A percentile compares a stretch with the other conserved stretches of the same genome.
phyloP scores from a whole-genome alignment of 352 stramenopile species.

The Phytophthora macrochlamydospora region DNA sequence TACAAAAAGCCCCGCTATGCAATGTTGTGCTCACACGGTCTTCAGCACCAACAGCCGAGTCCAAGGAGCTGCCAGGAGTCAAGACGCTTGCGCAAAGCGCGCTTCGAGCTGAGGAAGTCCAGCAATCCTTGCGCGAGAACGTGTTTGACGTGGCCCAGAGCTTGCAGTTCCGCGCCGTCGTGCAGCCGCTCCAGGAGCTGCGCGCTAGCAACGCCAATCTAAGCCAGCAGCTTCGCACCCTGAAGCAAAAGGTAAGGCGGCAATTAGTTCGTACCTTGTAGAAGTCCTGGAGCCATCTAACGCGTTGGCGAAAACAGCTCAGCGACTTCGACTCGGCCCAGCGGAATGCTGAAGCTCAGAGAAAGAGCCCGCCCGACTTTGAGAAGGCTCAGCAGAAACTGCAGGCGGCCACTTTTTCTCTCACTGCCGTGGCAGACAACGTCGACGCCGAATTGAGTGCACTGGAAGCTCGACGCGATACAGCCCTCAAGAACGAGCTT shows the following conservation, averaged over 20 bases:
- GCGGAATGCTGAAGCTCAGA: conserved; percentile 64
- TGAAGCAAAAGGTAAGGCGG: conserved; percentile 51
- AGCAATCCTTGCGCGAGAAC: conserved; percentile 58
- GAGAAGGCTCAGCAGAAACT: conserved; percentile 71
- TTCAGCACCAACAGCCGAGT: conserved; percentile 8
- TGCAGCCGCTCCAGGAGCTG: conserved; percentile 51
- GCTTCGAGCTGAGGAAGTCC: conserved; percentile 61
- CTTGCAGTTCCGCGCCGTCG: conserved; percentile 48
- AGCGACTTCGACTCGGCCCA: conserved; percentile 79
- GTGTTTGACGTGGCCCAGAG: conserved; percentile 50
- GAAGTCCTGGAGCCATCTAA: not conserved
- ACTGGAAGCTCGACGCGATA: conserved; percentile 60
- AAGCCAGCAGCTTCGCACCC: conserved; percentile 49
- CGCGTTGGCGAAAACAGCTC: conserved; percentile 32
- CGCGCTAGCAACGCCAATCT: conserved; percentile 41
- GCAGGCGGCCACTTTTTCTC: conserved; percentile 45
- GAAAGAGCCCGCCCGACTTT: conserved; percentile 64
- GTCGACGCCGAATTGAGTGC: conserved; percentile 72
- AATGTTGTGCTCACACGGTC: too few relatives aligned
- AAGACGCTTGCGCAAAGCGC: conserved; percentile 56
- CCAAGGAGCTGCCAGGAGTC: conserved; percentile 7
- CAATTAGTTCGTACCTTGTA: not conserved
- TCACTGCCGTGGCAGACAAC: conserved; percentile 59
- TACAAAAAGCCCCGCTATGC: too few relatives aligned
- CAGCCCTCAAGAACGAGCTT: conserved; percentile 81